Conservation (phyloP, 2,329 filamentous ascomycete genomes). For the Colletotrichum tropicicola region DNA sequence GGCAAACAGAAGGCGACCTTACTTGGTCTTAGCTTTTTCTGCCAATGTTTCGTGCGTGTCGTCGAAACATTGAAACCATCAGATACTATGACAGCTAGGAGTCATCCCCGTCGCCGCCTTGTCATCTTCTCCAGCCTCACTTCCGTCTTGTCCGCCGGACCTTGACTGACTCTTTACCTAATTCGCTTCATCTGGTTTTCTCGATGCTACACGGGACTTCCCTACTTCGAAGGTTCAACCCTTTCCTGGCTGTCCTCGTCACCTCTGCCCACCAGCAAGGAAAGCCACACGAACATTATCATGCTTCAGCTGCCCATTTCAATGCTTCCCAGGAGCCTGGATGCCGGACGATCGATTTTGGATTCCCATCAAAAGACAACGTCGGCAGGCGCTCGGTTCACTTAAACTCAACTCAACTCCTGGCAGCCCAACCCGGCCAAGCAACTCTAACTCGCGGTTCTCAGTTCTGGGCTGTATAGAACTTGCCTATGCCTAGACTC, state of each 20-base stretch:
- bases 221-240: constrained; percentile 4
- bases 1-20: background rate
- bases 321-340: constrained; percentile 1
- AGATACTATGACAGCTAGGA: background rate
- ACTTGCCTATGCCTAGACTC: background rate
- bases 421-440: too few relatives aligned
- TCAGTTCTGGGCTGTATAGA: background rate
- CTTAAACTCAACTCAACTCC: too few relatives aligned
- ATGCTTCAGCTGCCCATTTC: background rate
- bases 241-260: background rate
- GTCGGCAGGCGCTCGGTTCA: background rate
- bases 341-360: background rate
- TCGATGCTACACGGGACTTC: background rate
- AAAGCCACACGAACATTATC: background rate
- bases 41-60: constrained; percentile 21
- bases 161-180: background rate
- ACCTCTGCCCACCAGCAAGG: background rate
- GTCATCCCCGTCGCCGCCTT: background rate
- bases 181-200: background rate
- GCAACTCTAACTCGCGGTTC: too few relatives aligned
- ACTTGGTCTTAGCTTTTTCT: constrained; percentile 15
- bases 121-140: constrained; percentile 7
- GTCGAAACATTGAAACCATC: constrained; percentile 22
- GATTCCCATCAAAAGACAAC: background rate
- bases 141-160: background rate